These are phyloP conservation scores for Ettlia oleoabundans DNA, from an alignment of 139 green algal species.

Conservation along the genomic window DNA sequence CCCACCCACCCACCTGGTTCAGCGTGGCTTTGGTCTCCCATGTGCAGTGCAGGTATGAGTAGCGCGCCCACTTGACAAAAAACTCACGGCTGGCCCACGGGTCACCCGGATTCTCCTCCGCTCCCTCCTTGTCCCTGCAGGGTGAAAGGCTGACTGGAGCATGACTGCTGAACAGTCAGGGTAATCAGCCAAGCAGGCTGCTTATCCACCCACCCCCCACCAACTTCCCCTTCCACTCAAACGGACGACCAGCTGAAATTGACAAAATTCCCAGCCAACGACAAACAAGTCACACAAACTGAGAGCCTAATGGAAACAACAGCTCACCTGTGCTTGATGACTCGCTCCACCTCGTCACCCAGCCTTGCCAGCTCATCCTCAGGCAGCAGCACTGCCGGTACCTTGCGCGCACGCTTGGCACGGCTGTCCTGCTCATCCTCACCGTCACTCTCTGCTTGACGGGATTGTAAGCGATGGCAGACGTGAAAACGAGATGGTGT, in stretches of 20 bases:
- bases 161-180: no score
- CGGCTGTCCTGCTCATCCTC: constrained; percentile 37
- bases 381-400: constrained; percentile 1
- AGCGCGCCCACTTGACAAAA: constrained; percentile 90
- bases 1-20: constrained; percentile 48
- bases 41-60: constrained; percentile 85
- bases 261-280: not conserved
- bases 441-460: constrained; percentile 17
- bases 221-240: no score
- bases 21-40: constrained; percentile 80
- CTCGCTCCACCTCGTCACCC: constrained; percentile 66
- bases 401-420: constrained; percentile 12
- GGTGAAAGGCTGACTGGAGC: no score
- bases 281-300: not conserved
- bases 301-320: not conserved
- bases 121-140: constrained; percentile 23
- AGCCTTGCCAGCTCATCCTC: constrained; percentile 65
- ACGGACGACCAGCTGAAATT: no score
- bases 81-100: constrained; percentile 81
- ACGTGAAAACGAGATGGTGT: no score
- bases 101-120: constrained; percentile 40
- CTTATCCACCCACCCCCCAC: no score
- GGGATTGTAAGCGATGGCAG: no score
- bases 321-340: constrained; percentile 52
- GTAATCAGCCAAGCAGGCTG: no score